A percentile compares a stretch with the other conserved stretches of the same genome.
phyloP scores from a whole-genome alignment of 2,329 filamentous ascomycete genomes.

The Cladosporium velox region DNA sequence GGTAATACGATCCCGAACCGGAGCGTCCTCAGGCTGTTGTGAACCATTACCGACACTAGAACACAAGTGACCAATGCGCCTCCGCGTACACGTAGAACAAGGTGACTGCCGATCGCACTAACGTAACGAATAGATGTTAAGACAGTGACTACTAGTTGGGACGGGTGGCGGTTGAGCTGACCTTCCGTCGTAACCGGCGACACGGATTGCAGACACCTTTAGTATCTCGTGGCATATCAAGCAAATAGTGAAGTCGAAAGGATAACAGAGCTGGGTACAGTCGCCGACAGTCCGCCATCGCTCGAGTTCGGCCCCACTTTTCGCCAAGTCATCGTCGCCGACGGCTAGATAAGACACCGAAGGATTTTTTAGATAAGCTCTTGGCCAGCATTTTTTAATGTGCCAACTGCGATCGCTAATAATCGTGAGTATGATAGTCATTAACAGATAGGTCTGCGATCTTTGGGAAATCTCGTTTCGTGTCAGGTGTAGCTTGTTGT shows the following conservation, averaged over 20 bases:
- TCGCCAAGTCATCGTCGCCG: not conserved
- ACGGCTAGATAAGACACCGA: not conserved
- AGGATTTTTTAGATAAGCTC: not conserved
- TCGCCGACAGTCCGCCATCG: not conserved
- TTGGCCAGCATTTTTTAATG: not conserved
- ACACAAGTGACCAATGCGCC: not conserved
- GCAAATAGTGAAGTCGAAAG: not conserved
- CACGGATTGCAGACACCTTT: not conserved
- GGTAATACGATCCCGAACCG: not conserved
- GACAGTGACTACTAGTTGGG: not conserved
- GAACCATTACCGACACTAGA: not conserved
- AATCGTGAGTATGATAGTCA: not conserved
- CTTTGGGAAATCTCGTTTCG: too few relatives aligned
- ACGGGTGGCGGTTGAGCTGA: not conserved
- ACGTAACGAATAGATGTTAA: not conserved
- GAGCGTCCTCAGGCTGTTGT: not conserved
- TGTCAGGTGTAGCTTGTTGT: too few relatives aligned
- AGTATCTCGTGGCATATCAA: constrained; percentile 2
- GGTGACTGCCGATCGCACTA: constrained; percentile 2
- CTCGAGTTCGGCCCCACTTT: not conserved
- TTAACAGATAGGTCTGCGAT: too few relatives aligned
- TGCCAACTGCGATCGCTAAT: not conserved
- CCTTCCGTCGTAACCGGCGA: constrained; percentile 1
- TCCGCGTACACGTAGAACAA: not conserved
- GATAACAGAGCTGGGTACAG: not conserved